A percentile compares a stretch with the other conserved stretches of the same genome.
Evolutionary conservation across 164 flowering plant genomes (phyloP).

Genomic region (Kalanchoe fedtschenkoi): DNA sequence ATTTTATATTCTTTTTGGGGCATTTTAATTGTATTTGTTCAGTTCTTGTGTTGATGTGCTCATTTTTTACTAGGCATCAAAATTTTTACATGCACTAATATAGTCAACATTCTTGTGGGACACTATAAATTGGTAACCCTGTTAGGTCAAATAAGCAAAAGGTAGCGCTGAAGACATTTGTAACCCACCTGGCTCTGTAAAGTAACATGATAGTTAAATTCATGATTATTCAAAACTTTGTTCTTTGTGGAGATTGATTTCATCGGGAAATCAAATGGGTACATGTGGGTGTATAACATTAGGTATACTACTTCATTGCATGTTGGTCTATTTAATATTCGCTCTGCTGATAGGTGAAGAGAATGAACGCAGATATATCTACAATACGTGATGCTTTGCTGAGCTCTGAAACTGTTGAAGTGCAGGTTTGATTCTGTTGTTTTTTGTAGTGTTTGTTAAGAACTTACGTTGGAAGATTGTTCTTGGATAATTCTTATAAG

Average conservation of each 20-base stretch:
- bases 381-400: conserved; percentile 68
- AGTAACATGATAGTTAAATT: no score
- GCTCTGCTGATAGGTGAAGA: conserved; percentile 47
- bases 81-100: background rate
- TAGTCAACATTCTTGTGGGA: background rate
- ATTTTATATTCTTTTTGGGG: no score
- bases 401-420: conserved; percentile 55
- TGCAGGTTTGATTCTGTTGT: conserved; percentile 45
- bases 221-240: no score
- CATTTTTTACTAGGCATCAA: no score
- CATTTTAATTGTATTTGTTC: no score
- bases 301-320: background rate
- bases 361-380: conserved; percentile 58
- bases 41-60: no score
- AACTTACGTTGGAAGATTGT: background rate
- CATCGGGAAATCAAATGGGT: no score
- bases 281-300: no score
- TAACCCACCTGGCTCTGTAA: background rate
- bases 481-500: background rate
- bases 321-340: background rate
- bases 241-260: no score
- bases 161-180: background rate
- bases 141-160: background rate
- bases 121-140: background rate
- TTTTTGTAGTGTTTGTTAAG: background rate